Base-by-base conservation (phyloP, 495 filamentous ascomycete genomes). In the Xylaria intraflava region DNA sequence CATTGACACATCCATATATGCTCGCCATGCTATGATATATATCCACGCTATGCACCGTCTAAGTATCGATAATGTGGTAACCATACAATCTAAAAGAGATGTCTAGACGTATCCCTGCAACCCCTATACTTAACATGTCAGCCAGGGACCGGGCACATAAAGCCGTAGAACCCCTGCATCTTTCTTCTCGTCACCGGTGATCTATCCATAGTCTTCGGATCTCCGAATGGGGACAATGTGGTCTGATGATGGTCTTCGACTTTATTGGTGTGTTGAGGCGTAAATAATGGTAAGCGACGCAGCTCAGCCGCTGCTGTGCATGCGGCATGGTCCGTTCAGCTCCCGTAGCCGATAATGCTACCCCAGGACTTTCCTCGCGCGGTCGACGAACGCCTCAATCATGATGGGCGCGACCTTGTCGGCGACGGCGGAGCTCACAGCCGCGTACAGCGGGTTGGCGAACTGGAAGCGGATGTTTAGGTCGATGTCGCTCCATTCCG, bases 311-410 rank as follows among this genome's bases (percentile, higher is more conserved):
- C n/a, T n/a, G n/a, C n/a, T n/a, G n/a, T n/a, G n/a, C n/a, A n/a
- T n/a, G n/a, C n/a, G n/a, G n/a, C n/a, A n/a, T n/a, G n/a, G n/a
- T n/a, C n/a, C n/a, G n/a, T n/a, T n/a, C n/a, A n/a, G n/a, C n/a
- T n/a, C n/a, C n/a, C n/a, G n/a, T n/a, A n/a, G n/a, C n/a, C n/a
- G 14, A 33, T 6, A 38, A n/a, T 17, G 17, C 33, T 46, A 64
- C 45, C 54, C 58, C 19, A 60, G 39, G 8, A 48, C 19, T 27
- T 55, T 73, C 71, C 74, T 72, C 36, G 88, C 87, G 64, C 88
- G 75, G 73, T 78, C 78, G 76, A 95, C 90, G 78, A 97, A 98
- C 26, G 93, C 93, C 71, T 86, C 82, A 62, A 98, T 85, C 91
- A 98, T 93, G 46, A 86, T 73, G 10, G 78, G 80, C 22, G 87